Evolutionary conservation across 768 basidiomycete genomes (phyloP).

Genomic region (Phylloporus sp.): DNA sequence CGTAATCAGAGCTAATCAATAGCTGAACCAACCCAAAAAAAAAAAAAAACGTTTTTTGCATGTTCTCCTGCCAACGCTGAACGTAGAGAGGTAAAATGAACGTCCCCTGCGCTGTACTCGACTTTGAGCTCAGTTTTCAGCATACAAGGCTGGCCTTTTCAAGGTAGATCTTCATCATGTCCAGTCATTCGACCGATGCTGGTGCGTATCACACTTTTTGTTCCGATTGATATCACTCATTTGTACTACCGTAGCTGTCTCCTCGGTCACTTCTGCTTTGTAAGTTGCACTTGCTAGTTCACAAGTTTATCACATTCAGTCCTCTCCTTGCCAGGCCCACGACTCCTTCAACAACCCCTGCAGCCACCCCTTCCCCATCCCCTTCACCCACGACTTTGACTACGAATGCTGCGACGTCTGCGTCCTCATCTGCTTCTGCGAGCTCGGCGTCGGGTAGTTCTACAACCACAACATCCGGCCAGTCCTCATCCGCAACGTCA

Average conservation of each 20-base stretch:
- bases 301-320: background rate
- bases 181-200: background rate
- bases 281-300: constrained; percentile 3
- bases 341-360: background rate
- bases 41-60: constrained; percentile 15
- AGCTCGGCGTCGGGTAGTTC: background rate
- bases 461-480: background rate
- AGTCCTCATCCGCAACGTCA: constrained; percentile 1
- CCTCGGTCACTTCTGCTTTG: background rate
- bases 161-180: constrained; percentile 6
- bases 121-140: background rate
- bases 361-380: background rate
- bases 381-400: constrained; percentile 4
- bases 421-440: background rate
- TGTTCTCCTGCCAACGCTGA: constrained; percentile 7
- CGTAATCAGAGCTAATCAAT: constrained; percentile 4
- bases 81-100: constrained; percentile 1
- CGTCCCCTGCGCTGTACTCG: background rate
- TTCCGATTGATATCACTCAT: background rate
- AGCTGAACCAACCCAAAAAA: constrained; percentile 8
- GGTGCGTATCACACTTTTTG: background rate
- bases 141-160: constrained; percentile 3
- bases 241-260: background rate
- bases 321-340: background rate
- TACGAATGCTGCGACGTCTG: background rate